Evolutionary conservation across 805 yeast species (phyloP).

Genomic region (Clavispora phyllophila): DNA sequence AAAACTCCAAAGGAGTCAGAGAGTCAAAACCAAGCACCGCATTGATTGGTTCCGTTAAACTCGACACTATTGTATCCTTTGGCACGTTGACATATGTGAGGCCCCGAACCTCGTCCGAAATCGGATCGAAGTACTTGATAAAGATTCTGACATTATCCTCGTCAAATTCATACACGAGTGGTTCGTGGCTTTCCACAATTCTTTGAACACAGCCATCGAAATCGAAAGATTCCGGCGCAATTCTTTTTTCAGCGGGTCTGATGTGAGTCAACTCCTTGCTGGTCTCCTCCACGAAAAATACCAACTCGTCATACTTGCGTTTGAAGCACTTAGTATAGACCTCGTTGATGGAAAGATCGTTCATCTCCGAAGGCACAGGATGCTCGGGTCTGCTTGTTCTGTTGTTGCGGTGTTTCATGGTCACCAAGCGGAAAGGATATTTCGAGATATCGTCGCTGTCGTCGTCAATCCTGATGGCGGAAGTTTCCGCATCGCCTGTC

Average conservation of each 20-base stretch:
- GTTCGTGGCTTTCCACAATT: conserved; percentile 6
- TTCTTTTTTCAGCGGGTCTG: not conserved
- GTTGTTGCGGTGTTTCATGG: conserved; percentile 63
- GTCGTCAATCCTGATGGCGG: not conserved
- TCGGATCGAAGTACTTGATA: conserved; percentile 63
- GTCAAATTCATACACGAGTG: conserved; percentile 13
- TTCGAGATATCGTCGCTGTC: conserved; percentile 1
- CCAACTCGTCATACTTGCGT: conserved; percentile 45
- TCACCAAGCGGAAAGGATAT: conserved; percentile 54
- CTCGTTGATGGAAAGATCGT: conserved; percentile 44
- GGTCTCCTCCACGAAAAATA: conserved; percentile 63
- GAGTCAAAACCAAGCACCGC: conserved; percentile 36
- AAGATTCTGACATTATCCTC: conserved; percentile 31
- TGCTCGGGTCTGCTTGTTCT: conserved; percentile 61
- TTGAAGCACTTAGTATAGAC: conserved; percentile 44
- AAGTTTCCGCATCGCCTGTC: conserved; percentile 2
- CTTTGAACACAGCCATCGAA: conserved; percentile 18
- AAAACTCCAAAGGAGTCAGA: conserved; percentile 32
- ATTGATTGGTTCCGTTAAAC: conserved; percentile 38
- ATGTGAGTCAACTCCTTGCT: conserved; percentile 33
- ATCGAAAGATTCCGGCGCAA: conserved; percentile 21
- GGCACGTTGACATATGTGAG: conserved; percentile 54
- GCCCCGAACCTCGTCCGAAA: conserved; percentile 54
- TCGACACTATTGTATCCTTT: conserved; percentile 40
- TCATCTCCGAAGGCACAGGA: conserved; percentile 21